These are phyloP conservation scores for Helicostylum pulchrum DNA, from an alignment of 192 early-diverging fungal species.

Conservation along the genomic window DNA sequence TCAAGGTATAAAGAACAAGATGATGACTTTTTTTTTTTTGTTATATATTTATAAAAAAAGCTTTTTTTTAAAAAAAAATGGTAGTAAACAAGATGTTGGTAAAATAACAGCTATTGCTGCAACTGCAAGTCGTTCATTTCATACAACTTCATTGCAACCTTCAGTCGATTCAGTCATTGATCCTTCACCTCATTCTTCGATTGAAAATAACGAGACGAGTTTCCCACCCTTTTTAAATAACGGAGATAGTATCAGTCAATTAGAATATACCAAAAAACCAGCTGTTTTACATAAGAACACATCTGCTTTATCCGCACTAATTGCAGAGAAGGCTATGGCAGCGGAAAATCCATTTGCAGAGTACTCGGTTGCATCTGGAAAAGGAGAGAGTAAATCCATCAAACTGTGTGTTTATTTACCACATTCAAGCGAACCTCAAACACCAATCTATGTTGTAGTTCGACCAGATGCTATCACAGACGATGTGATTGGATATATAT, in stretches of 20 bases:
- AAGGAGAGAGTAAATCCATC: conserved; percentile 54
- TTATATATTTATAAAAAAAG: too few species aligned
- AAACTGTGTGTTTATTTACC: conserved; percentile 67
- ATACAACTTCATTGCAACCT: conserved; percentile 24
- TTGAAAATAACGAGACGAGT: conserved; percentile 5
- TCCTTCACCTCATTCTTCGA: conserved; percentile 35
- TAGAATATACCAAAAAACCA: conserved; percentile 4
- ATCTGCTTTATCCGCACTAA: conserved; percentile 57
- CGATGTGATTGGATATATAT: conserved; percentile 89
- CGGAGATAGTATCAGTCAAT: conserved; percentile 1
- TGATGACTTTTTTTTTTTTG: not conserved
- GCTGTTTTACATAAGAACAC: not conserved
- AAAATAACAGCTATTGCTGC: conserved; percentile 3
- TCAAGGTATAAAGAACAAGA: not conserved
- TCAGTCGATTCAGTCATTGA: conserved; percentile 48
- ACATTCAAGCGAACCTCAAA: conserved; percentile 37
- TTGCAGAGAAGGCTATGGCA: conserved; percentile 57
- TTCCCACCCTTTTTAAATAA: conserved; percentile 20
- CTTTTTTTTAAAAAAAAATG: too few species aligned
- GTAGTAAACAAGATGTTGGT: not conserved
- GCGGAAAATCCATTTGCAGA: conserved; percentile 68
- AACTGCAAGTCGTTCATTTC: not conserved
- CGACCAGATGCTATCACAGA: conserved; percentile 81
- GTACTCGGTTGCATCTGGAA: conserved; percentile 62
- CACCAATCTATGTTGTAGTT: conserved; percentile 65